Evolutionary conservation across 2,329 filamentous ascomycete genomes (phyloP), one percentile per base, ranked within the genome.

Genomic region (Colletotrichum spinosum): DNA sequence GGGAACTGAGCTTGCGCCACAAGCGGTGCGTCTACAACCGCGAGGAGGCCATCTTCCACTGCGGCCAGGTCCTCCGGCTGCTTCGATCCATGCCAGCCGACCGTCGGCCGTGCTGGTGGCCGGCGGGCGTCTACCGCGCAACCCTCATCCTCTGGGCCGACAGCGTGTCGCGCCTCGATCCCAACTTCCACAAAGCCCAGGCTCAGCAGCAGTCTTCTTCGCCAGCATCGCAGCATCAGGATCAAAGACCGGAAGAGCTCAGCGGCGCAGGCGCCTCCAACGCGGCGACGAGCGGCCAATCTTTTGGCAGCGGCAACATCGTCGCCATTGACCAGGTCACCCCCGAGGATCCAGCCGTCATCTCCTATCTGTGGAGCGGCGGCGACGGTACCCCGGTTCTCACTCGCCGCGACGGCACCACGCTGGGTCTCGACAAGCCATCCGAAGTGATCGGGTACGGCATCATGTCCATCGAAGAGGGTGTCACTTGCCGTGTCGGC

Each of bases 101-200:
- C 53, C 81, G 85, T 3, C 84, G 88, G 25, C 90, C 90, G 6
- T 85, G 84, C 42, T 93, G 90, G 90, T 92, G 90, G 90, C 80
- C 88, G n/a, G 86, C 84, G 2, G 90, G 89, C 3, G 79, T 92
- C 45, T 92, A 92, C 73, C 87, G 90, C n/a, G 89, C 84, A 2
- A 83, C 83, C 4, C 78, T 91, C 60, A 84, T 89, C 45, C 78
- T 90, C 2, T 91, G 88, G 88, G 81, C 84, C 2, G 86, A 90
- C 69, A 86, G 87, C 69, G 75, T 90, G 79, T 6, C 81, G 83
- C 67, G 59, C 6, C 58, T 67, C 37, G 68, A 69, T 9, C 64
- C 73, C 17, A 72, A 69, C 68, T 77, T 80, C 68, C 75, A 77
- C 65, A 72, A 72, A 59, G 41, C 60, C 11, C 56, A 69, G 50